Evolutionary conservation across 805 yeast species (phyloP), one percentile per base, ranked within the genome.

Genomic region (Tetrapisispora iriomotensis): DNA sequence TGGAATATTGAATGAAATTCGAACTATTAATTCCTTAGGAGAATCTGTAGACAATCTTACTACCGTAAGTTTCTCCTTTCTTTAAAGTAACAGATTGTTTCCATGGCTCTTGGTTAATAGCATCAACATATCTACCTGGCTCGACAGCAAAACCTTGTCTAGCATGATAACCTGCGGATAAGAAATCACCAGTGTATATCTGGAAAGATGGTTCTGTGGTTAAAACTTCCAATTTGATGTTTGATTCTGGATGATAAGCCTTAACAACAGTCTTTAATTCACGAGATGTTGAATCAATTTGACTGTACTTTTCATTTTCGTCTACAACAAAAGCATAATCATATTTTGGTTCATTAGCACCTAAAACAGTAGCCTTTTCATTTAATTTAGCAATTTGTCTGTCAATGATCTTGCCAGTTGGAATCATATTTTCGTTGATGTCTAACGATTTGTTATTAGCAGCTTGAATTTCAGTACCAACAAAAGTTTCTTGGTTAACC

Each of bases 131-230:
- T 50, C 84, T 64, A 21, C 74, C 67, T 25, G 82, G 77, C 57
- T 79, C 86, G 27, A 77, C 62, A 46, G 81, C 76, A 56, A 79
- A 70, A 3, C 83, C 84, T 38, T 70, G 55, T 47, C 64, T 69
- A 38, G 47, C 55, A 48, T 45, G 54, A 55, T 43, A 64, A 15
- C 51, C 66, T 17, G 61, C 65, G 38, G 64, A 48, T 32, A 71
- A 65, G 38, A 64, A 62, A 48, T 72, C 77, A 18, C 82, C 82
- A 23, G 83, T 76, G 58, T 78, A 79, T 29, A 79, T 62, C 55
- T 77, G 83, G 64, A 74, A 76, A 2, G 76, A 62, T 6, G 85
- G 86, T 42, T 79, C 86, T 3, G 85, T 79, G 7, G 82, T 65
- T 14, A 56, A 50, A 8, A 72, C 70, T 17, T 57, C 56, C 29